Percentiles rank a stretch among this genome's conserved stretches.
These are phyloP conservation scores for Buxus sempervirens DNA, from an alignment of 164 flowering plant species.

Conservation along the genomic window DNA sequence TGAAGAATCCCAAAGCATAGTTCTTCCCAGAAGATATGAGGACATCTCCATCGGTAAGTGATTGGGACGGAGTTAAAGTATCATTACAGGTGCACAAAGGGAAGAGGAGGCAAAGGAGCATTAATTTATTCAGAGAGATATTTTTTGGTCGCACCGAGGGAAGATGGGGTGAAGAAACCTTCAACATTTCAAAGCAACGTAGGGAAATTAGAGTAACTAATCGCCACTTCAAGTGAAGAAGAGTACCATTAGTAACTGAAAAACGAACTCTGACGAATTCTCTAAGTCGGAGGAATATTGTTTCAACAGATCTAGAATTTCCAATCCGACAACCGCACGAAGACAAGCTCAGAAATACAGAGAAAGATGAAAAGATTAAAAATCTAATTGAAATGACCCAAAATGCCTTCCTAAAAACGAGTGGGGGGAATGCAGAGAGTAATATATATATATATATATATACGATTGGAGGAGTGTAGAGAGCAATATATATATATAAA, in stretches of 20 bases:
- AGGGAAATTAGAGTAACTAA: background rate
- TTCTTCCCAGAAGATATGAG: constrained; percentile 25
- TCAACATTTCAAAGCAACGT: background rate
- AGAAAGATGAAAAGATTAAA: background rate
- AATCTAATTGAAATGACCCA: background rate
- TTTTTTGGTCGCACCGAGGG: background rate
- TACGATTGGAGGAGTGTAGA: background rate
- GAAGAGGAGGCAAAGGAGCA: background rate
- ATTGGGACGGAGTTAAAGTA: constrained; percentile 13
- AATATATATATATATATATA: too few species aligned
- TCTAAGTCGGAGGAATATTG: background rate
- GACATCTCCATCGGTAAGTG: constrained; percentile 19
- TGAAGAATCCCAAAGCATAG: constrained; percentile 50
- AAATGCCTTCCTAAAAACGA: background rate
- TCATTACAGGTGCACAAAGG: background rate
- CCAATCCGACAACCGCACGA: background rate
- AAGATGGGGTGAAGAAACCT: background rate
- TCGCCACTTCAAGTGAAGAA: background rate
- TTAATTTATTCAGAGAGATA: background rate
- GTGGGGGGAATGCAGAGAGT: background rate
- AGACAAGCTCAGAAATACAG: background rate
- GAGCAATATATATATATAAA: background rate
- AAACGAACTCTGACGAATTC: background rate
- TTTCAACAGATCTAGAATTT: background rate
- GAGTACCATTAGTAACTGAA: background rate